Base-by-base conservation (phyloP, 176 grass and related monocot genomes). In the Aegilops longissima region DNA sequence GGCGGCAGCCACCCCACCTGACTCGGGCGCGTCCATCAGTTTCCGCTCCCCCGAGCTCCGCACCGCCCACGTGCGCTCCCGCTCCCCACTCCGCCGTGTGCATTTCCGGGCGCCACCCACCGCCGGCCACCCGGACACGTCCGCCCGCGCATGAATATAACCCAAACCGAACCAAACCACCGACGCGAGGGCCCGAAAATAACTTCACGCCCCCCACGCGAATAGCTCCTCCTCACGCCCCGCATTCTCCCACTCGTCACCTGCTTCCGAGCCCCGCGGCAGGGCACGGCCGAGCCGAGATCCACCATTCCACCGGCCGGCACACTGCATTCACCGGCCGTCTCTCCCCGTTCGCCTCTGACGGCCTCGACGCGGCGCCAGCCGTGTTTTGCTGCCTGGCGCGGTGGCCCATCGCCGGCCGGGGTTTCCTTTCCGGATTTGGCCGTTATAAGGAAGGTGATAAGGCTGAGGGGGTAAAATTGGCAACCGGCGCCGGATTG, bases 181-280 rank as follows among this genome's bases (percentile, higher is more conserved):
- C 85, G 85, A 90, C 85, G 89, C 85, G 66, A 38, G 77, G 11
- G 56, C 85, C 85, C 75, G 80, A 84, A 87, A 90, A 90, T 90
- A 90, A 90, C 85, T 61, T 74, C 80, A 75, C 89, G 69, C 21
- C 75, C 85, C 85, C 80, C 85, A 91, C 85, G 75, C 85, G 34
- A 80, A 74, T 84, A 76, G 85, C 59, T 62, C 21, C 72, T 51
- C 80, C 80, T 90, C 73, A 29, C 69, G 4, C 68, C 73, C 30
- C 70, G 73, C 82, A n/a, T 79, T 6, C 45, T 84, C 79, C 63
- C 73, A 80, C 78, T 68, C 45, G 51, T 54, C 51, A 54, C 42
- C 66, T 25, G 66, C 77, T 2, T 17, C 51, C 51, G 51, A 54
- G 51, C 16, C 51, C 51, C 51, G 16, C 51, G 51, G 14, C 51